Evolutionary conservation across 495 filamentous ascomycete genomes (phyloP).

Genomic region (Pseudomonodictys pantanalensis): DNA sequence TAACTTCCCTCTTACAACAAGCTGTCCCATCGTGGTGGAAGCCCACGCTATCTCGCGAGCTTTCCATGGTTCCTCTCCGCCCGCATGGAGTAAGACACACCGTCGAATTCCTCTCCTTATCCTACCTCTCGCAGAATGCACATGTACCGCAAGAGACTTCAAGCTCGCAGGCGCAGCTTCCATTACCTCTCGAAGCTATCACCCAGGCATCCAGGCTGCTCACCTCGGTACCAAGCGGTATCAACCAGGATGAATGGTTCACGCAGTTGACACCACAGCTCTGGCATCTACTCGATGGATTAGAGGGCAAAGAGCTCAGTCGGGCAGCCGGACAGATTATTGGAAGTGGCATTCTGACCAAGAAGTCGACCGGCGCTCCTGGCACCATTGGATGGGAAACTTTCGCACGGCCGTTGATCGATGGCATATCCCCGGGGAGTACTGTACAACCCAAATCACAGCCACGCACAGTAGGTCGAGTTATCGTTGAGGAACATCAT

Average conservation of each 20-base stretch:
- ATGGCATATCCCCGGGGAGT: slow-evolving; percentile 54
- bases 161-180: slow-evolving; percentile 54
- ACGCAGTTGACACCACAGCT: slow-evolving; percentile 63
- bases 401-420: slow-evolving; percentile 64
- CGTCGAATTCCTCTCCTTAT: slow-evolving; percentile 61
- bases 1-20: slow-evolving; percentile 50
- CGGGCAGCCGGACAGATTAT: slow-evolving; percentile 70
- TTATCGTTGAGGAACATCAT: slow-evolving; percentile 46
- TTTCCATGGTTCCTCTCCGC: slow-evolving; percentile 65
- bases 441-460: not conserved
- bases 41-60: slow-evolving; percentile 48
- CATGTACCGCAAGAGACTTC: slow-evolving; percentile 15
- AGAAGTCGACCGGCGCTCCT: slow-evolving; percentile 63
- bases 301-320: slow-evolving; percentile 59
- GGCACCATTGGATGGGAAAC: slow-evolving; percentile 67
- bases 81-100: slow-evolving; percentile 63
- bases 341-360: slow-evolving; percentile 68
- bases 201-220: slow-evolving; percentile 63
- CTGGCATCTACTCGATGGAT: slow-evolving; percentile 62
- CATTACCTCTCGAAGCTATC: slow-evolving; percentile 70
- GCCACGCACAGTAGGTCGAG: slow-evolving; percentile 30
- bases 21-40: slow-evolving; percentile 49
- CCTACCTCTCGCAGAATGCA: slow-evolving; percentile 22
- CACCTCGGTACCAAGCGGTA: slow-evolving; percentile 58
- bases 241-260: slow-evolving; percentile 60